Base-by-base conservation (phyloP, 495 filamentous ascomycete genomes). In the Penicillium dipodomyicola region DNA sequence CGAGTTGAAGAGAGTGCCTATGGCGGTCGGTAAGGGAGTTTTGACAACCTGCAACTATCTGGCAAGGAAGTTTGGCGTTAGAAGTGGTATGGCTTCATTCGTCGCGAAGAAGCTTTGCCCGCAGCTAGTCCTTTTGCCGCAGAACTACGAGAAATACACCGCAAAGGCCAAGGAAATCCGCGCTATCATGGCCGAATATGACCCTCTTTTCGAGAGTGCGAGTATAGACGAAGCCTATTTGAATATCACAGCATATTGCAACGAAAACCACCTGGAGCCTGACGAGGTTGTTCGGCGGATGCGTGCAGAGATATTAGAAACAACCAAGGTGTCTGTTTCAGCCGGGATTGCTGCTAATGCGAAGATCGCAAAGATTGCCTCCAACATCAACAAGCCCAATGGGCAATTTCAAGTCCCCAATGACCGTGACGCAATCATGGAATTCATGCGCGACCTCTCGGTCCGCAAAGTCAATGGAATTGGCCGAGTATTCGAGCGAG, bases 151-250 rank as follows among this genome's bases (percentile, higher is more conserved):
- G 23, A 97, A 96, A 68, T 99, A 99, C 68, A 87, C 77, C 2
- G 84, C 87, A 6, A 99, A 99, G 65, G 94, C 94, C 1, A 79
- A 87, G 56, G 94, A 97, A 65, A 85, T 97, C 27, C 86, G 94
- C 1, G 84, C 84, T 33, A 81, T 99, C 15, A 73, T 99, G 29
- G 87, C 84, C 3, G 80, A 86, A 17, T 99, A 97, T 65, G 94
- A 99, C 64, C 84, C 88, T 10, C 80, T 90, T 2, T 97, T 95
- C 62, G 90, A 97, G 69, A 93, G 88, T 58, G 91, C 92, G 3
- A 96, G 91, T 67, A 88, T 94, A 41, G 94, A 99, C 59, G 94
- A 99, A 71, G 94, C 95, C 5, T 99, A 96, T 71, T 76, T 99
- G 29, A 97, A 97, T 68, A 91, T 97, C 53, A 98, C 94, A 1